These are phyloP conservation scores for Amylostereum areolatum DNA, from an alignment of 1,284 basidiomycete species.

Conservation along the genomic window DNA sequence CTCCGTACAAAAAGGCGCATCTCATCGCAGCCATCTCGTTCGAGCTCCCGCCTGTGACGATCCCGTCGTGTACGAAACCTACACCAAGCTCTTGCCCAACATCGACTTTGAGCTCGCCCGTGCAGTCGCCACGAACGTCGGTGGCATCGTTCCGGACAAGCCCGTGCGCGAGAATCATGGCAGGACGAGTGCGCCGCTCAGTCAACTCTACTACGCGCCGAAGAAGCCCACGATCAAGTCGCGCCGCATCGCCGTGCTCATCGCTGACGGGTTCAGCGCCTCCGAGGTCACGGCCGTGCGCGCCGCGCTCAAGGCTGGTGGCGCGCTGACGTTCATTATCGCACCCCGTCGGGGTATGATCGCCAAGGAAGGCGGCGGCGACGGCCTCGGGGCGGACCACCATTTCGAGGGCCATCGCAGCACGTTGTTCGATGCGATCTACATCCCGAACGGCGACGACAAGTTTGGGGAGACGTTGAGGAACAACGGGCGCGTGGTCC, in stretches of 20 bases:
- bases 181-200: constrained; percentile 46
- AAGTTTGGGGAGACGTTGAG: constrained; percentile 47
- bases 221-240: constrained; percentile 60
- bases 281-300: constrained; percentile 53
- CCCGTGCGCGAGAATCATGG: constrained; percentile 50
- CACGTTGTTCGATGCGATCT: constrained; percentile 74
- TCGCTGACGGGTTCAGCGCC: constrained; percentile 69
- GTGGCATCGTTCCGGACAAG: constrained; percentile 48
- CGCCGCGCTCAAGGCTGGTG: constrained; percentile 42
- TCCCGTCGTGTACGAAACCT: constrained; percentile 58
- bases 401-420: constrained; percentile 74
- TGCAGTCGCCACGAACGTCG: constrained; percentile 58
- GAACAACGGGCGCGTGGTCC: constrained; percentile 51
- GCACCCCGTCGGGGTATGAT: constrained; percentile 62
- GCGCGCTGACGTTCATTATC: constrained; percentile 61
- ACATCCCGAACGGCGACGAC: constrained; percentile 63
- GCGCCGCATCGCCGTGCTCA: constrained; percentile 68
- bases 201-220: constrained; percentile 52
- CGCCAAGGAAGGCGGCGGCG: constrained; percentile 30
- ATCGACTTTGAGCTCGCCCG: constrained; percentile 68
- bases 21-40: constrained; percentile 65
- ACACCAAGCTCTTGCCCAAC: constrained; percentile 60
- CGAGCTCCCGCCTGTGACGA: constrained; percentile 78
- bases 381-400: constrained; percentile 51
- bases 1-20: constrained; percentile 60